Base-by-base conservation (phyloP, 2,329 filamentous ascomycete species). In the Penicillium brasilianum region DNA sequence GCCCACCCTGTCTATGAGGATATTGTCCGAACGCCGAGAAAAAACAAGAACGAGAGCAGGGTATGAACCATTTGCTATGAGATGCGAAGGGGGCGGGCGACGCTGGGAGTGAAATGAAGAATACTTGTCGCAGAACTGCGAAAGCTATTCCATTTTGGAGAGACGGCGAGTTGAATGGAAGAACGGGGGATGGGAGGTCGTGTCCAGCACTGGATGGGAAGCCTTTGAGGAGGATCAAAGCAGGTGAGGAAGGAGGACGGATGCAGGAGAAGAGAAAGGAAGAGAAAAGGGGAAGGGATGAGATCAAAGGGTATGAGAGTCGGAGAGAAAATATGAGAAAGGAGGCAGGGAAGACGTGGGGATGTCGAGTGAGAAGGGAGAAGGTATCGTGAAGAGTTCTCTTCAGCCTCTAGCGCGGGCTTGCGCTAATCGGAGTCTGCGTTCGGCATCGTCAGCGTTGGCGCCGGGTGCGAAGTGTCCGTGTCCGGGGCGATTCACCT, bases 361-460 rank as follows among this genome's bases (percentile, higher is more conserved):
- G 8, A 13, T 11, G 7, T 14, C n/a, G 20, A n/a, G 25, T 6
- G 44, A 16, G 16, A 34, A 34, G 44, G 16, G 30, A 20, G 20
- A 14, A 10, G 55, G 53, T 50, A 39, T 53, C 54, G 4, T 28
- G 41, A 13, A 22, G 14, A 48, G 30, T 7, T 36, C n/a, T 22
- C 9, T 41, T 72, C 67, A 75, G 46, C 62, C 69, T 64, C 75
- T 68, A 55, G 74, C 75, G 64, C 77, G 72, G 30, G 76, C 73
- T 71, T 80, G 78, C 55, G 74, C 66, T 43, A 80, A 66, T 57
- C 78, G 74, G 46, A 79, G 65, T 58, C 77, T 75, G 59, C 76
- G 73, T 44, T 80, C 78, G 22, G 70, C 71, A 43, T 80, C 78
- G 39, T 77, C 75, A 61, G 73, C 65, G 61, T 69, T 67, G 55